Evolutionary conservation across 768 basidiomycete species (phyloP).

Genomic region (Termitomyces sp.): DNA sequence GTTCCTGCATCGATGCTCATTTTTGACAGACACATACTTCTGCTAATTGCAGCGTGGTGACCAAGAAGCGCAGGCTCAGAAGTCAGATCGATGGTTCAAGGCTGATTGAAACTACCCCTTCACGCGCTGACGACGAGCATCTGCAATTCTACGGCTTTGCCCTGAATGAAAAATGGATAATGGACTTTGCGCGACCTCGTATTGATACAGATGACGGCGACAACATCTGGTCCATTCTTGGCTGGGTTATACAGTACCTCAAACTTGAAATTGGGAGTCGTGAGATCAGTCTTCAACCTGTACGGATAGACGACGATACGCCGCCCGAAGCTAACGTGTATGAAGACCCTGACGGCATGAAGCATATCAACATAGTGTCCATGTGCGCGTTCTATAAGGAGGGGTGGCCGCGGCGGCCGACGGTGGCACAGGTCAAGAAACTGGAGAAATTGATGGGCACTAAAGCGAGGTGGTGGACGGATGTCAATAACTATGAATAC

Average conservation of each 20-base stretch:
- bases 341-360: neutral
- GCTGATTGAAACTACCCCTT: neutral
- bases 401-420: neutral
- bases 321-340: neutral
- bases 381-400: neutral
- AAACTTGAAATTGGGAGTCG: no score
- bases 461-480: constrained; percentile 2
- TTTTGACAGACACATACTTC: neutral
- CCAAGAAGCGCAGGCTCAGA: neutral
- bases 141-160: neutral
- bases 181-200: neutral
- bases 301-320: neutral
- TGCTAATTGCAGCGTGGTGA: no score
- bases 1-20: neutral
- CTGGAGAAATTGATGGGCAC: neutral
- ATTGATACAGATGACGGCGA: neutral
- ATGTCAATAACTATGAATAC: neutral
- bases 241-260: neutral
- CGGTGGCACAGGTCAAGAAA: neutral
- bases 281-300: neutral
- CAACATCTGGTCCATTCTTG: neutral
- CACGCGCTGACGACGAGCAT: neutral
- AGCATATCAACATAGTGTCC: neutral
- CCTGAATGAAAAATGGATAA: neutral
- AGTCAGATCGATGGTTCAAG: neutral